Evolutionary conservation across 1,284 basidiomycete genomes (phyloP), one percentile per base, ranked within the genome.

Genomic region (Pisolithus thermaeus): DNA sequence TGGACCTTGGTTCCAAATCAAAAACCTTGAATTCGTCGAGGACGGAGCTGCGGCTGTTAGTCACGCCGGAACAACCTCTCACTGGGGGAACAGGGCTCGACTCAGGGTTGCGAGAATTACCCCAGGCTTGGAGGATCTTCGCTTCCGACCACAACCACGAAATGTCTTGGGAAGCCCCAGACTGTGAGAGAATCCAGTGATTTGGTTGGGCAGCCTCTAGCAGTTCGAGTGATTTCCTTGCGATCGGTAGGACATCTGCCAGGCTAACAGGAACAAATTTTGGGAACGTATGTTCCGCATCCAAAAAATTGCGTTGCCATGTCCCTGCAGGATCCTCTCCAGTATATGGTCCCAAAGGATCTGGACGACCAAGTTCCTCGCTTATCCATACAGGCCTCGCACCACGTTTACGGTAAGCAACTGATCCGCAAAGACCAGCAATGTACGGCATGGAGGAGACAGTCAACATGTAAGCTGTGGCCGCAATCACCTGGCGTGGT

Each of bases 111-210:
- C 53, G 50, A 14, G 47, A 37, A 3, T 37, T 52, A 20, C 43
- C 56, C 74, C 77, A 80, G 32, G 73, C 66, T 9, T 63, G 66
- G 23, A 73, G 62, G 11, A 89, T 72, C 35, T 78, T 75, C 11
- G 72, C 66, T 49, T 72, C 65, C 0, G 75, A 75, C 88, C 88
- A 91, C 44, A 84, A 66, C 88, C 87, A 90, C 3, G 64, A 61
- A 1, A 87, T 70, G n/a, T 63, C 63, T 23, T 59, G 62, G 12
- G 64, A 68, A 7, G 56, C 48, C 9, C 63, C 56, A 4, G 57
- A 55, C 27, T 43, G 23, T 22, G 59, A 67, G 22, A 87, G 65
- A 5, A 86, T 61, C 0, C 73, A 73, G 59, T 87, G 82, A 46
- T 80, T 73, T 6, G 84, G 79, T 53, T 79, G 70, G 5, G 87